These are phyloP conservation scores for sorghum (Sorghum bicolor) DNA, from an alignment of 176 grass and related monocot genomes.

Conservation along the genomic window Sorghum_bicolor_NCBIv3 NC_012873.2:66943001-66943500, in stretches of 20 bases:
- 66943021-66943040: background rate
- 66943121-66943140: conserved; percentile 83
- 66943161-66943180: conserved; percentile 35
- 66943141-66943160: conserved; percentile 69
- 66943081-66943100: conserved; percentile 58
- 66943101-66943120: conserved; percentile 40
- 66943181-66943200: conserved; percentile 24
- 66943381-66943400: conserved; percentile 19
- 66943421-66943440: conserved; percentile 90
- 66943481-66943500: conserved; percentile 70
- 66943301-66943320: conserved; percentile 89
- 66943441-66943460: conserved; percentile 71
- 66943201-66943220: conserved; percentile 21
- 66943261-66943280: conserved; percentile 75
- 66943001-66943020: background rate
- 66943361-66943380: conserved; percentile 28
- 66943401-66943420: conserved; percentile 26
- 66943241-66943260: conserved; percentile 87
- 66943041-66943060: conserved; percentile 70
- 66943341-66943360: conserved; percentile 39
- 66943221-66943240: conserved; percentile 10
- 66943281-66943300: conserved; percentile 71
- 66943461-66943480: conserved; percentile 62
- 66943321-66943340: conserved; percentile 79
- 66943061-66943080: conserved; percentile 78